A percentile compares a stretch with the other conserved stretches of the same genome.
Evolutionary conservation across 192 early-diverging fungal species (phyloP).

Genomic region (Mortierella antarctica): DNA sequence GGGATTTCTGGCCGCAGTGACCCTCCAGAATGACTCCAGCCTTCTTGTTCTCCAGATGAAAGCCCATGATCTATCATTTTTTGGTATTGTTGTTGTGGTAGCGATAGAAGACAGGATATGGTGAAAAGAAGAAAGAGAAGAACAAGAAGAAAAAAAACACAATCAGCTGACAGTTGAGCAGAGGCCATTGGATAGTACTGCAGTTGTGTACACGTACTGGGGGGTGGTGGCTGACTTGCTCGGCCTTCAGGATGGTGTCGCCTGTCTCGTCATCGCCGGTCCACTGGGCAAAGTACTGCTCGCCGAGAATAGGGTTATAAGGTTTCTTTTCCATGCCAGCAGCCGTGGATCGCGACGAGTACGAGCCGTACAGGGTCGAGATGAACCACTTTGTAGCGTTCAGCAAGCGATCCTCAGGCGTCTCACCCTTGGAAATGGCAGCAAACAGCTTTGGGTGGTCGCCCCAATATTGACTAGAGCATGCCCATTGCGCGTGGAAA

Average conservation of each 20-base stretch:
- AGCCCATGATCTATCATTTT: constrained; percentile 47
- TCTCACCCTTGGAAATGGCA: constrained; percentile 67
- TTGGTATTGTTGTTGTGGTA: neutral
- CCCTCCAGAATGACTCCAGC: constrained; percentile 49
- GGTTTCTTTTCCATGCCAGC: constrained; percentile 86
- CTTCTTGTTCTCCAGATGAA: constrained; percentile 52
- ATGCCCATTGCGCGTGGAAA: neutral
- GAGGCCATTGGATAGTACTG: constrained; percentile 44
- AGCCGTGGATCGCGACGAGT: constrained; percentile 75
- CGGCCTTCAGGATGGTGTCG: constrained; percentile 52
- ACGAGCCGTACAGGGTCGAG: constrained; percentile 82
- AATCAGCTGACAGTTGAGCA: constrained; percentile 59
- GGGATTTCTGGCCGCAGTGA: constrained; percentile 72
- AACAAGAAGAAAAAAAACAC: constrained; percentile 25
- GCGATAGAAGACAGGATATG: neutral
- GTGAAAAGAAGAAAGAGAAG: constrained; percentile 8
- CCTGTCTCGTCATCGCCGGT: constrained; percentile 50
- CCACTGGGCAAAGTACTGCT: constrained; percentile 63
- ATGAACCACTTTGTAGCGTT: constrained; percentile 81
- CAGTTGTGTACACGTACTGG: constrained; percentile 58
- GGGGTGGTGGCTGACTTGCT: constrained; percentile 66
- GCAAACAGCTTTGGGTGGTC: constrained; percentile 72
- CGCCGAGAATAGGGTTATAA: constrained; percentile 67
- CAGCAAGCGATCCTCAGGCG: constrained; percentile 74
- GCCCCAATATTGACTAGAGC: constrained; percentile 66